Evolutionary conservation across 2,329 filamentous ascomycete species (phyloP).

Genomic region (Cercospora berteroae): DNA sequence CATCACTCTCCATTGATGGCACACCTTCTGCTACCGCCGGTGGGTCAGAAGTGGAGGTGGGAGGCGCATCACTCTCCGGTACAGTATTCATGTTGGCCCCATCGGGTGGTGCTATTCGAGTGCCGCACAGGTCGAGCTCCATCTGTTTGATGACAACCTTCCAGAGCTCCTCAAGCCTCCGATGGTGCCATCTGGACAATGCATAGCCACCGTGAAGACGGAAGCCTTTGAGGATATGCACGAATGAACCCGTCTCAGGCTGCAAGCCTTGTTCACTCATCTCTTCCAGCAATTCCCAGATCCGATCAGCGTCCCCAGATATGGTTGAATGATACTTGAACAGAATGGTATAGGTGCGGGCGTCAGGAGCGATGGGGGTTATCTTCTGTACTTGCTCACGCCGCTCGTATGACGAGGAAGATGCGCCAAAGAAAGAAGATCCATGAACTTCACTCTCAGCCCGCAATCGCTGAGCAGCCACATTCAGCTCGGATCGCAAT

Average conservation of each 20-base stretch:
- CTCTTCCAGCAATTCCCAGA: slow-evolving; percentile 71
- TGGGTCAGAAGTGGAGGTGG: neutral
- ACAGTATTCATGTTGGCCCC: neutral
- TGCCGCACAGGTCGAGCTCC: neutral
- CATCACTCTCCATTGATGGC: neutral
- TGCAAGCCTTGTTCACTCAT: slow-evolving; percentile 70
- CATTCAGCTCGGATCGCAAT: slow-evolving; percentile 50
- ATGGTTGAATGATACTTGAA: slow-evolving; percentile 69
- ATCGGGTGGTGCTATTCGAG: neutral
- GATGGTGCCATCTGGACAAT: slow-evolving; percentile 68
- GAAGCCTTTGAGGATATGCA: slow-evolving; percentile 82
- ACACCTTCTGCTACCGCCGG: neutral
- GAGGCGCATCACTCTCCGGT: neutral
- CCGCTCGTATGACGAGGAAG: slow-evolving; percentile 25
- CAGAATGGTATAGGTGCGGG: slow-evolving; percentile 76
- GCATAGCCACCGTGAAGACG: slow-evolving; percentile 64
- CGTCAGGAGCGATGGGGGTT: slow-evolving; percentile 68
- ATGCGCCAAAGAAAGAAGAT: slow-evolving; percentile 44
- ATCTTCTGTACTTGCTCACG: slow-evolving; percentile 60
- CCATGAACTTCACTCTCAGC: slow-evolving; percentile 50
- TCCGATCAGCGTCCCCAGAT: slow-evolving; percentile 68
- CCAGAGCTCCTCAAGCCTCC: slow-evolving; percentile 68
- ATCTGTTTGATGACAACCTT: slow-evolving; percentile 56
- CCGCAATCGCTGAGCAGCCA: slow-evolving; percentile 44
- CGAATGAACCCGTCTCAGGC: slow-evolving; percentile 72